phyloP scores from a whole-genome alignment of 2,329 filamentous ascomycete genomes.

The Aspergillus sp. region DNA sequence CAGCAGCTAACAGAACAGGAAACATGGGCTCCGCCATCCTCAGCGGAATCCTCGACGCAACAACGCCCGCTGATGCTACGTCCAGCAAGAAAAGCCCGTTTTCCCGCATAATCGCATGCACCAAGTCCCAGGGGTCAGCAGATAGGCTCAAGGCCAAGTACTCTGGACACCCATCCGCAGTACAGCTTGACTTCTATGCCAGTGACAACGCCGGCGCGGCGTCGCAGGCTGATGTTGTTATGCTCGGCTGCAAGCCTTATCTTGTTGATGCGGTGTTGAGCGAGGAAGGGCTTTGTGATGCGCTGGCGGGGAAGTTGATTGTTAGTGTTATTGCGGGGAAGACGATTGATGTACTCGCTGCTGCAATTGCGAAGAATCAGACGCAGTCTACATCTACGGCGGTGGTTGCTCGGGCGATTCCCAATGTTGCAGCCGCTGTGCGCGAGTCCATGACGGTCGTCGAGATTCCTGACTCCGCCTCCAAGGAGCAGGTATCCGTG shows the following conservation, averaged over 20 bases:
- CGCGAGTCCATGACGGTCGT: conserved; percentile 52
- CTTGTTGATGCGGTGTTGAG: conserved; percentile 42
- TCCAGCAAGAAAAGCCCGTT: neutral
- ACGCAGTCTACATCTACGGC: neutral
- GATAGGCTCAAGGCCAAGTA: conserved; percentile 31
- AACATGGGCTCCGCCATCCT: conserved; percentile 41
- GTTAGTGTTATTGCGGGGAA: conserved; percentile 53
- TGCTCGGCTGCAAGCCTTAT: conserved; percentile 50
- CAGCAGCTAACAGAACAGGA: conserved; percentile 20
- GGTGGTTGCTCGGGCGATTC: conserved; percentile 43
- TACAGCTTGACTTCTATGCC: conserved; percentile 28
- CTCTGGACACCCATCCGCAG: conserved; percentile 24
- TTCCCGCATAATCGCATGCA: conserved; percentile 40
- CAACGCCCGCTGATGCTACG: conserved; percentile 6
- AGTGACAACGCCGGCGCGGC: conserved; percentile 37
- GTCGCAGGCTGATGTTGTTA: conserved; percentile 38
- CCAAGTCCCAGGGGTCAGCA: conserved; percentile 38
- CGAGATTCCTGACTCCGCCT: conserved; percentile 22
- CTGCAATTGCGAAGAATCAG: conserved; percentile 32
- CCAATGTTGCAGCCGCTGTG: conserved; percentile 48
- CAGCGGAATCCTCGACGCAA: conserved; percentile 30
- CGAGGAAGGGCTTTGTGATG: conserved; percentile 36
- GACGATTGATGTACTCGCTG: conserved; percentile 24
- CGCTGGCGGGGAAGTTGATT: conserved; percentile 46
- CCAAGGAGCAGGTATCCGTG: conserved; percentile 29